Conservation (phyloP, 2,329 filamentous ascomycete species). For the Paracamarosporium sp. region DNA sequence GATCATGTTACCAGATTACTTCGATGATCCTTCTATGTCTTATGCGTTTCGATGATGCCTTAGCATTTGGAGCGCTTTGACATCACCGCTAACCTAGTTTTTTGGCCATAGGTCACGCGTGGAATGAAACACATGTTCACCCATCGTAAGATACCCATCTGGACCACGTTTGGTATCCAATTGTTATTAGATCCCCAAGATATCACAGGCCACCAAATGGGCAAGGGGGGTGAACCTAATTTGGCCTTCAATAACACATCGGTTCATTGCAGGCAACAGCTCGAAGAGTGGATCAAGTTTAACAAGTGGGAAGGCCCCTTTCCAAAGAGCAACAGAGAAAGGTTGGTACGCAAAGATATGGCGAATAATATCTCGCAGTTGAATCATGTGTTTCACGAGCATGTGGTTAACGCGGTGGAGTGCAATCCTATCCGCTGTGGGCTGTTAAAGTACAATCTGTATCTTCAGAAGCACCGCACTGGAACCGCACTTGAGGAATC, state of each 20-base stretch:
- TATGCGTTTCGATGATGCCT: not conserved
- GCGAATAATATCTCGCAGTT: too few relatives aligned
- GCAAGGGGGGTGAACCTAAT: not conserved
- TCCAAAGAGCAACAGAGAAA: not conserved
- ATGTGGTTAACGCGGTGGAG: not conserved
- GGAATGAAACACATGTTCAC: not conserved
- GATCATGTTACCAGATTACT: too few relatives aligned
- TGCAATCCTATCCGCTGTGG: not conserved
- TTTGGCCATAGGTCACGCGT: not conserved
- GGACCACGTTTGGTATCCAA: not conserved
- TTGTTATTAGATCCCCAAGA: not conserved
- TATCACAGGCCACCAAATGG: not conserved
- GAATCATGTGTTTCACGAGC: not conserved
- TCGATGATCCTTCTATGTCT: not conserved
- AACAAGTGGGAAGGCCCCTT: not conserved
- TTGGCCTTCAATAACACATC: not conserved
- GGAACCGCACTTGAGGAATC: not conserved
- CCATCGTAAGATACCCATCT: not conserved
- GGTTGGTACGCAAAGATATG: not conserved
- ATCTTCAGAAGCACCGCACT: not conserved
- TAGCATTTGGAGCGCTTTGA: too few relatives aligned
- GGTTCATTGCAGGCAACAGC: not conserved
- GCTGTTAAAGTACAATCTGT: not conserved
- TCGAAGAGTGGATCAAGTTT: not conserved
- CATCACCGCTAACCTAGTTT: not conserved